Evolutionary conservation across 2,329 filamentous ascomycete species (phyloP).

Genomic region (Stachybotrys chartarum): DNA sequence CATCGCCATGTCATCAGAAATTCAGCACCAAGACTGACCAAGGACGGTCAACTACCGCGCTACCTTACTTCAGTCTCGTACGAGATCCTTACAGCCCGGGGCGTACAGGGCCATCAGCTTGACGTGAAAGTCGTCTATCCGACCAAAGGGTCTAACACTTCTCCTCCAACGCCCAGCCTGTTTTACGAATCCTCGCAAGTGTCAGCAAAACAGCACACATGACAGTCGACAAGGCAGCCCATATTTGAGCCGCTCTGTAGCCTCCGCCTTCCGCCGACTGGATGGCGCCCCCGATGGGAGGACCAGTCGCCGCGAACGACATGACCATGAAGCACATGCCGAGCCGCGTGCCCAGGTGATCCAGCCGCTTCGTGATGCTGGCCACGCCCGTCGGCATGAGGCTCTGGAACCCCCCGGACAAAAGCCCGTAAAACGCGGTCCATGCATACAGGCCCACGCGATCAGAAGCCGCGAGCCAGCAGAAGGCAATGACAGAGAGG

Average conservation of each 20-base stretch:
- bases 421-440: slow-evolving; percentile 56
- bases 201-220: neutral
- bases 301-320: slow-evolving; percentile 45
- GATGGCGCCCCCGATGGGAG: slow-evolving; percentile 46
- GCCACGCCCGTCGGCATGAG: slow-evolving; percentile 51
- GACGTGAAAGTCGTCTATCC: no score
- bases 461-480: slow-evolving; percentile 45
- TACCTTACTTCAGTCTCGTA: no score
- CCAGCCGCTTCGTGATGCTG: slow-evolving; percentile 42
- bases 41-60: no score
- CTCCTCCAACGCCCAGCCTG: neutral
- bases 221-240: slow-evolving; percentile 16
- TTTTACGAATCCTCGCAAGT: neutral
- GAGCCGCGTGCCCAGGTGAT: slow-evolving; percentile 47
- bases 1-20: no score
- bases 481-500: slow-evolving; percentile 35
- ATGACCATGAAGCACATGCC: slow-evolving; percentile 54
- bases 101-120: no score
- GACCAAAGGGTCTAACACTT: neutral
- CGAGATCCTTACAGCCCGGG: no score
- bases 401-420: slow-evolving; percentile 55
- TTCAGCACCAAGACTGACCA: no score
- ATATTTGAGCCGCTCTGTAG: slow-evolving; percentile 44
- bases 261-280: slow-evolving; percentile 33
- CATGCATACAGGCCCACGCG: slow-evolving; percentile 44